Evolutionary conservation across 2,329 filamentous ascomycete species (phyloP).

Genomic region (Penicillium sp.): DNA sequence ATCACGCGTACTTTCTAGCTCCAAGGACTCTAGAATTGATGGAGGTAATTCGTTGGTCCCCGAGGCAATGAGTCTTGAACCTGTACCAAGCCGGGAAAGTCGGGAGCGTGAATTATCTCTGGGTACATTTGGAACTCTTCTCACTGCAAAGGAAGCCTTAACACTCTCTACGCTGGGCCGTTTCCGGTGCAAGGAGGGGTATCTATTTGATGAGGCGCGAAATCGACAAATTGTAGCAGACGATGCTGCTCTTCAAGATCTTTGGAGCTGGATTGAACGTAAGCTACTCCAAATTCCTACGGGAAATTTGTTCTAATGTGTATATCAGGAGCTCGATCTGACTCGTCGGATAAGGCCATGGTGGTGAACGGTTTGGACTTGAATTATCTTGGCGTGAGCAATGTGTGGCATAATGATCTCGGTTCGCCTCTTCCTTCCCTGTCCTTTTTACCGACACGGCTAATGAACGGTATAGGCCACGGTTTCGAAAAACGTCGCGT

Average conservation of each 20-base stretch:
- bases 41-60: constrained; percentile 5
- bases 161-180: constrained; percentile 43
- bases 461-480: constrained; percentile 27
- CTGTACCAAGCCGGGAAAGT: constrained; percentile 39
- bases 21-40: constrained; percentile 9
- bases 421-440: constrained; percentile 33
- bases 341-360: constrained; percentile 53
- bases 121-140: constrained; percentile 25
- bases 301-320: not conserved
- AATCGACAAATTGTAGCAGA: constrained; percentile 58
- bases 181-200: constrained; percentile 56
- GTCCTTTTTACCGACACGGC: not conserved
- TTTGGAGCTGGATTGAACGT: constrained; percentile 61
- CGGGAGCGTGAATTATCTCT: constrained; percentile 37
- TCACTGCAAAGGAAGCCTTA: constrained; percentile 42
- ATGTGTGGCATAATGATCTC: constrained; percentile 59
- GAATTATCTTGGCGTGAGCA: constrained; percentile 60
- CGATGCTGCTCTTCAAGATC: constrained; percentile 56
- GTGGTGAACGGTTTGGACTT: constrained; percentile 57
- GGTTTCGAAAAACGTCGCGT: constrained; percentile 34
- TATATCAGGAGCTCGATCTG: constrained; percentile 36
- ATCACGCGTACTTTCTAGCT: constrained; percentile 21
- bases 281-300: constrained; percentile 16
- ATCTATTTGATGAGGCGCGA: constrained; percentile 53
- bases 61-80: constrained; percentile 11